phyloP scores from a whole-genome alignment of 2,329 filamentous ascomycete species.

The Davidsoniella virescens region DNA sequence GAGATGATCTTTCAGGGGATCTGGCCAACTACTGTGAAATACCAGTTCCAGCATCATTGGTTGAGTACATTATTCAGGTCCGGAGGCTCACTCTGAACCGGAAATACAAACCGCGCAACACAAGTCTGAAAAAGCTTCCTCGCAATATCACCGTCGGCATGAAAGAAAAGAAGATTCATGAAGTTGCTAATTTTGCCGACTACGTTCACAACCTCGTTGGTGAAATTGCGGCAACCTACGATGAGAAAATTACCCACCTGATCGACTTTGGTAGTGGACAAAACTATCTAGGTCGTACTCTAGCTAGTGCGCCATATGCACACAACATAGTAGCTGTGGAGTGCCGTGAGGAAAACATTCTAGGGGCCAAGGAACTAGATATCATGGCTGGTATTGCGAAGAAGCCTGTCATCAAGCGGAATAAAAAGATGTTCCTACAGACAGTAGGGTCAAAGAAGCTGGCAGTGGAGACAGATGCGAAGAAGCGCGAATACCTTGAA shows the following conservation, averaged over 20 bases:
- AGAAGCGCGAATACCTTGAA: conserved; percentile 17
- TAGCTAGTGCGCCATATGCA: conserved; percentile 76
- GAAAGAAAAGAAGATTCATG: conserved; percentile 90
- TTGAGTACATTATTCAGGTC: conserved; percentile 57
- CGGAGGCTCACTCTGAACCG: conserved; percentile 52
- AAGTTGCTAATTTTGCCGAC: conserved; percentile 78
- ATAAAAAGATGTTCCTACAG: conserved; percentile 62
- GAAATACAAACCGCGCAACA: conserved; percentile 32
- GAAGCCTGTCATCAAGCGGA: conserved; percentile 56
- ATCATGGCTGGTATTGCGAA: conserved; percentile 61
- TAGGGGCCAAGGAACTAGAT: conserved; percentile 70
- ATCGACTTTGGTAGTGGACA: conserved; percentile 95
- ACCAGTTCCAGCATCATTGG: conserved; percentile 37
- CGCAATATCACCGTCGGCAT: conserved; percentile 70
- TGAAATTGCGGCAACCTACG: conserved; percentile 40
- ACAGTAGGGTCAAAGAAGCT: conserved; percentile 32
- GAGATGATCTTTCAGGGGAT: conserved; percentile 46
- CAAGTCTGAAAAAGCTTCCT: conserved; percentile 42
- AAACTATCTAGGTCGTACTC: conserved; percentile 79
- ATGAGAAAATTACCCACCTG: conserved; percentile 58
- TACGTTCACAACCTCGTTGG: conserved; percentile 52
- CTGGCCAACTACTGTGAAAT: conserved; percentile 14
- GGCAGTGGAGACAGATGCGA: conserved; percentile 26
- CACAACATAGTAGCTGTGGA: conserved; percentile 83
- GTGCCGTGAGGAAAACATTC: conserved; percentile 70